Evolutionary conservation across 1,284 basidiomycete species (phyloP).

Genomic region (Ganoderma multipileum): DNA sequence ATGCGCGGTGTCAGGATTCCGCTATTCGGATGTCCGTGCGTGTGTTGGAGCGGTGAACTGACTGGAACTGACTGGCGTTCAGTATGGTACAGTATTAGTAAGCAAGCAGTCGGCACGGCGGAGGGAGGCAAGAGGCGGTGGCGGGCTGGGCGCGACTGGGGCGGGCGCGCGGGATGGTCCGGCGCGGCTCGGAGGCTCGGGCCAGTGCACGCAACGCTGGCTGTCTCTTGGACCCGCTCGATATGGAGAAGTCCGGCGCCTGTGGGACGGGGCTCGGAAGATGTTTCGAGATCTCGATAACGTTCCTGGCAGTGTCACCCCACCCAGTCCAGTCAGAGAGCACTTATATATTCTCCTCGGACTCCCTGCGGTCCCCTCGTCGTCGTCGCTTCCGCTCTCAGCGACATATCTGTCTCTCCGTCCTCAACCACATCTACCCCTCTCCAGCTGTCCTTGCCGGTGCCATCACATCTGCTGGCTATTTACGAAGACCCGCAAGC

Average conservation of each 20-base stretch:
- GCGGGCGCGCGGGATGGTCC: constrained; percentile 13
- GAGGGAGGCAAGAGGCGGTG: constrained; percentile 5
- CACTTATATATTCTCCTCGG: constrained; percentile 17
- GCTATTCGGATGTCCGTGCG: not conserved
- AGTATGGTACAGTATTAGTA: constrained; percentile 1
- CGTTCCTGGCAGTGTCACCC: constrained; percentile 18
- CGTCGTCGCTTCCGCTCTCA: constrained; percentile 4
- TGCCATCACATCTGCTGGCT: not conserved
- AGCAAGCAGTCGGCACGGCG: not conserved
- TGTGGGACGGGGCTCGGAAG: not conserved
- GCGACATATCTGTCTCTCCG: not conserved
- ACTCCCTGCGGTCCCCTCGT: constrained; percentile 3
- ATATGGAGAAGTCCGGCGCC: constrained; percentile 15
- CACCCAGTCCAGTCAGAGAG: not conserved
- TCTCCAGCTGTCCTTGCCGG: not conserved
- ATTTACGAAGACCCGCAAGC: constrained; percentile 1
- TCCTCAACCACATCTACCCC: not conserved
- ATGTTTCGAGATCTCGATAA: not conserved
- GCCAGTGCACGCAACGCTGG: not conserved
- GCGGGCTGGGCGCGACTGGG: constrained; percentile 3
- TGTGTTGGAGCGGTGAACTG: not conserved
- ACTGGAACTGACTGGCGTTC: constrained; percentile 18
- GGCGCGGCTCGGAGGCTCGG: constrained; percentile 3
- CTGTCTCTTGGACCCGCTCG: constrained; percentile 10
- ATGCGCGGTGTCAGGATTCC: not conserved